Evolutionary conservation across 495 filamentous ascomycete genomes (phyloP).

Genomic region (Talaromyces borbonicus): DNA sequence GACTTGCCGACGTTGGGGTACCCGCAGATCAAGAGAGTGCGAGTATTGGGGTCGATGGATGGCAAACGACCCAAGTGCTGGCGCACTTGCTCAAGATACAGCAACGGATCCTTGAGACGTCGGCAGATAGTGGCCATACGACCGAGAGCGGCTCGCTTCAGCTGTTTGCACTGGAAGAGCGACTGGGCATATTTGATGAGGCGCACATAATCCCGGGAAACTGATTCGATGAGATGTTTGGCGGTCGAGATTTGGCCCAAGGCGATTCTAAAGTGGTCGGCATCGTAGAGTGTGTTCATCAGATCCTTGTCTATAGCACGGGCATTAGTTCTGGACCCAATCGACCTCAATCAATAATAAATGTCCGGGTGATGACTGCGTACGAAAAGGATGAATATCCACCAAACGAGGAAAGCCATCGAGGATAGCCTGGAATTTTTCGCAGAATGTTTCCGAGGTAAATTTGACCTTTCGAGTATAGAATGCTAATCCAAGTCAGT

Average conservation of each 20-base stretch:
- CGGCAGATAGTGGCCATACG: constrained; percentile 95
- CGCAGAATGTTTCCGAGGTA: constrained; percentile 93
- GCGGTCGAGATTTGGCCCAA: constrained; percentile 93
- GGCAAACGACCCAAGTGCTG: constrained; percentile 96
- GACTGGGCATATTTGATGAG: constrained; percentile 93
- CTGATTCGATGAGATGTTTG: constrained; percentile 92
- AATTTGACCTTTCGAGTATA: constrained; percentile 98
- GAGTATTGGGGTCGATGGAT: constrained; percentile 93
- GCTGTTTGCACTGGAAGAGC: constrained; percentile 91
- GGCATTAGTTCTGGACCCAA: neutral
- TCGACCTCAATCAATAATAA: neutral
- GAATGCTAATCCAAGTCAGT: constrained; percentile 48
- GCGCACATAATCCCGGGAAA: constrained; percentile 87
- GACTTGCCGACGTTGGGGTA: constrained; percentile 98
- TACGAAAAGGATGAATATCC: constrained; percentile 95
- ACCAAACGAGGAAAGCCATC: constrained; percentile 88
- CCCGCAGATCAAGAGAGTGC: constrained; percentile 89
- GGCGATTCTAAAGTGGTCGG: constrained; percentile 95
- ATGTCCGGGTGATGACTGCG: constrained; percentile 42
- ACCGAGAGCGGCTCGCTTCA: constrained; percentile 81
- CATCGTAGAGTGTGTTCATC: constrained; percentile 84
- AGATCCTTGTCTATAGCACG: constrained; percentile 56
- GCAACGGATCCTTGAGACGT: constrained; percentile 82
- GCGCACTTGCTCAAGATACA: constrained; percentile 95
- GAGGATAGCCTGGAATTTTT: constrained; percentile 82